Conservation (phyloP, 2,329 filamentous ascomycete genomes). For the Helotiales sp. region DNA sequence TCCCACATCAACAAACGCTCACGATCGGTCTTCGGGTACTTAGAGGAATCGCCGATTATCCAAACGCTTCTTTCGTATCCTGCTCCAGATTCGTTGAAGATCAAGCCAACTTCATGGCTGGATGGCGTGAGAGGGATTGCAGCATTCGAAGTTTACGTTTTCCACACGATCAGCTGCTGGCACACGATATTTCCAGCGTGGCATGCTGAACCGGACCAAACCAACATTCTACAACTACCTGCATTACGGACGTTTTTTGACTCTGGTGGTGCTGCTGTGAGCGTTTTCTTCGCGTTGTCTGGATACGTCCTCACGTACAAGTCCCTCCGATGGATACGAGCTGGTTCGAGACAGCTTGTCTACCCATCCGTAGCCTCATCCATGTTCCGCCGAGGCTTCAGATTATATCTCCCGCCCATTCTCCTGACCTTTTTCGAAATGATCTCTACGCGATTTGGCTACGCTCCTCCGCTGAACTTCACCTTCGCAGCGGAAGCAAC, state of each 20-base stretch:
- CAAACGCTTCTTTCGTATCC: conserved; percentile 34
- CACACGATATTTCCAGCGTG: conserved; percentile 31
- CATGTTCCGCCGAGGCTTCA: conserved; percentile 51
- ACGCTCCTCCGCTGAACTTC: conserved; percentile 42
- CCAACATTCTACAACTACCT: conserved; percentile 48
- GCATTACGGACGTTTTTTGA: conserved; percentile 48
- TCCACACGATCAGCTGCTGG: conserved; percentile 49
- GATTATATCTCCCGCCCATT: conserved; percentile 51
- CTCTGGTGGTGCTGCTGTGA: conserved; percentile 52
- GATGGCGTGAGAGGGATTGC: conserved; percentile 55
- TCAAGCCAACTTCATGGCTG: conserved; percentile 50
- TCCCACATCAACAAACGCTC: conserved; percentile 8
- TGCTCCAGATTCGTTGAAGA: conserved; percentile 24
- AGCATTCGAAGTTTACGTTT: conserved; percentile 52
- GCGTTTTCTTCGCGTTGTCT: conserved; percentile 55
- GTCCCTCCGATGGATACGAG: conserved; percentile 47
- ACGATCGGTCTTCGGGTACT: not conserved
- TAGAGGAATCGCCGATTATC: conserved; percentile 15
- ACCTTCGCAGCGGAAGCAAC: conserved; percentile 41
- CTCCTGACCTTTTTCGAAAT: conserved; percentile 47
- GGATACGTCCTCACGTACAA: conserved; percentile 53
- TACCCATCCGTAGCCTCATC: conserved; percentile 50
- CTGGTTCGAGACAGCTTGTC: conserved; percentile 43
- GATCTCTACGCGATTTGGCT: conserved; percentile 35
- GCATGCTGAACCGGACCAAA: conserved; percentile 43